Evolutionary conservation across 305 asterid species (phyloP), one percentile per base, ranked within the genome.

Genomic region (Fraxinus greggii): DNA sequence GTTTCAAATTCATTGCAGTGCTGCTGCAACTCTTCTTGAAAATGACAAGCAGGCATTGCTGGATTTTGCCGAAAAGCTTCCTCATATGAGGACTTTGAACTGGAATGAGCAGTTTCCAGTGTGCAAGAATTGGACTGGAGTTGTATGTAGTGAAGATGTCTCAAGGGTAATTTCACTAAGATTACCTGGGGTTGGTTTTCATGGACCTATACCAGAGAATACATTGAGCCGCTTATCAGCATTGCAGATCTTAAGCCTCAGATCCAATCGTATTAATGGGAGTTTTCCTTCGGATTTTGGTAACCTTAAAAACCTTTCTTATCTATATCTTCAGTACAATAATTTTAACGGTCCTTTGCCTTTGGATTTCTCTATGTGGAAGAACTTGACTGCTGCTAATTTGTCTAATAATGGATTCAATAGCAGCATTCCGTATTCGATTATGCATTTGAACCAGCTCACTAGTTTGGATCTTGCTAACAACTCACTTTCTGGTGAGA

Each of bases 161-260:
- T 88, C 83, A 23, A 87, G 98, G 86, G 97, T 95, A 10, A 81
- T 90, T 26, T 79, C 93, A 5, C 45, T 93, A 10, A 86, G 97
- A 79, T 85, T 95, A 59, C 98, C 97, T 26, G 98, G 97, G 45
- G 83, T 92, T 40, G 98, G 98, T 10, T 91, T 95, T 85, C 92
- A 89, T 75, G 98, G 98, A 78, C 94, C 94, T 4, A 90, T 95
- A 80, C 98, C 97, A 8, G 75, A 63, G 51, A 88, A 92, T 63
- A 92, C 97, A 0, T 74, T 93, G 31, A 81, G 91, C 89, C 90
- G 95, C 4, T 89, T 95, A 59, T 85, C 97, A 48, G 97, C 94
- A 7, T 83, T 92, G 93, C 93, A 91, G 88, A 91, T 95, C 89
- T 85, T 95, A 92, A 93, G 98, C 89, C 95, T 95, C 75, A 92